Evolutionary conservation across 2,329 filamentous ascomycete species (phyloP).

Genomic region (Xylariaceae sp.): DNA sequence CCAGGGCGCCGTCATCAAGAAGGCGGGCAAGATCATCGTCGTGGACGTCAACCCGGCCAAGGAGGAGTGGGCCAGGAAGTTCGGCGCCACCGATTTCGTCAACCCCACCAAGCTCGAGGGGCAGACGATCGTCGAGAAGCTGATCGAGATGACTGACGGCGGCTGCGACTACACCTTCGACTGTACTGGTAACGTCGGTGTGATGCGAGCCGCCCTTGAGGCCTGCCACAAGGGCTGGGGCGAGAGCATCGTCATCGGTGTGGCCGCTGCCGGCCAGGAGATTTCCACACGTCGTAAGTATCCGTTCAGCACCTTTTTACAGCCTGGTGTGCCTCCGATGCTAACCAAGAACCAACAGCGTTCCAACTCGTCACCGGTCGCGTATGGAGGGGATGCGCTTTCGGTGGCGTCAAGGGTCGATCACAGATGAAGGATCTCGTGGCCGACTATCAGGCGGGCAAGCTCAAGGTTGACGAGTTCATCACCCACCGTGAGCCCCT

Average conservation of each 20-base stretch:
- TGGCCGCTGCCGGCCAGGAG: slow-evolving; percentile 92
- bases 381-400: slow-evolving; percentile 96
- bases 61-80: slow-evolving; percentile 89
- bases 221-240: slow-evolving; percentile 99
- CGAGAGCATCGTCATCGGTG: slow-evolving; percentile 95
- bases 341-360: slow-evolving; percentile 48
- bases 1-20: slow-evolving; percentile 84
- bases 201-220: slow-evolving; percentile 89
- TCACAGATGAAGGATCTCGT: slow-evolving; percentile 85
- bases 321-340: not conserved
- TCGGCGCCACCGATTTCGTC: slow-evolving; percentile 94
- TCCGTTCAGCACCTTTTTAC: not conserved
- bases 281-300: slow-evolving; percentile 83
- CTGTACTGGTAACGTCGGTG: slow-evolving; percentile 93
- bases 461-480: slow-evolving; percentile 98
- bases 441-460: slow-evolving; percentile 79
- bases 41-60: slow-evolving; percentile 78
- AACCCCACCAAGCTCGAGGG: slow-evolving; percentile 77
- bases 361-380: slow-evolving; percentile 98
- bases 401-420: slow-evolving; percentile 96
- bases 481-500: slow-evolving; percentile 92
- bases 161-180: slow-evolving; percentile 99
- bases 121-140: slow-evolving; percentile 82
- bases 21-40: slow-evolving; percentile 70
- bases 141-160: slow-evolving; percentile 96